These are phyloP conservation scores for Penicillium sp. DNA, from an alignment of 2,329 filamentous ascomycete genomes.

Conservation along the genomic window DNA sequence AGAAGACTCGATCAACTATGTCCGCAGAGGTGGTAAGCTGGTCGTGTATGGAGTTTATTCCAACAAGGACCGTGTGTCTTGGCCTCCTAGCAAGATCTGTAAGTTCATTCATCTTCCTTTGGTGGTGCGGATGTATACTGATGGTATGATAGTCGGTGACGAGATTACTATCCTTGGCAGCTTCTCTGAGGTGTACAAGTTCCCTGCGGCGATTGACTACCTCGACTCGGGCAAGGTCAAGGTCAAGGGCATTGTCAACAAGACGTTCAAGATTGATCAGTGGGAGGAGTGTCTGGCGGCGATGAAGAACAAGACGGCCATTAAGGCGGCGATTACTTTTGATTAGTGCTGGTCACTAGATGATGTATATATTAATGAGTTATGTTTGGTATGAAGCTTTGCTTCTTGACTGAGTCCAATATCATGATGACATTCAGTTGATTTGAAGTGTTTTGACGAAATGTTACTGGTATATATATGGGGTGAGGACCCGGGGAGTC, in stretches of 20 bases:
- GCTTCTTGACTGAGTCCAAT: too few relatives aligned
- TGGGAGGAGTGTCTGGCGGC: slow-evolving; percentile 61
- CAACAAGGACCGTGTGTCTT: slow-evolving; percentile 53
- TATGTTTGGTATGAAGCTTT: too few relatives aligned
- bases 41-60: slow-evolving; percentile 65
- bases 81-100: slow-evolving; percentile 63
- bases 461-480: too few relatives aligned
- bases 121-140: too few relatives aligned
- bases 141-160: slow-evolving; percentile 34
- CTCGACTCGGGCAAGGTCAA: slow-evolving; percentile 39
- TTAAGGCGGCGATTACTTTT: slow-evolving; percentile 66
- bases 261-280: slow-evolving; percentile 62
- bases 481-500: too few relatives aligned
- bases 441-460: too few relatives aligned
- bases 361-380: too few relatives aligned
- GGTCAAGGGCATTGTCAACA: slow-evolving; percentile 61
- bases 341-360: slow-evolving; percentile 41
- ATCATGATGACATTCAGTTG: too few relatives aligned
- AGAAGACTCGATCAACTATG: slow-evolving; percentile 62
- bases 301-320: slow-evolving; percentile 63
- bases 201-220: slow-evolving; percentile 52
- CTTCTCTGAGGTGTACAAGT: slow-evolving; percentile 66
- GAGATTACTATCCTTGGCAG: slow-evolving; percentile 66
- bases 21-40: slow-evolving; percentile 61
- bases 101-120: slow-evolving; percentile 21